Evolutionary conservation across 768 basidiomycete species (phyloP), one percentile per base, ranked within the genome.

Genomic region (Auriscalpium vulgare): DNA sequence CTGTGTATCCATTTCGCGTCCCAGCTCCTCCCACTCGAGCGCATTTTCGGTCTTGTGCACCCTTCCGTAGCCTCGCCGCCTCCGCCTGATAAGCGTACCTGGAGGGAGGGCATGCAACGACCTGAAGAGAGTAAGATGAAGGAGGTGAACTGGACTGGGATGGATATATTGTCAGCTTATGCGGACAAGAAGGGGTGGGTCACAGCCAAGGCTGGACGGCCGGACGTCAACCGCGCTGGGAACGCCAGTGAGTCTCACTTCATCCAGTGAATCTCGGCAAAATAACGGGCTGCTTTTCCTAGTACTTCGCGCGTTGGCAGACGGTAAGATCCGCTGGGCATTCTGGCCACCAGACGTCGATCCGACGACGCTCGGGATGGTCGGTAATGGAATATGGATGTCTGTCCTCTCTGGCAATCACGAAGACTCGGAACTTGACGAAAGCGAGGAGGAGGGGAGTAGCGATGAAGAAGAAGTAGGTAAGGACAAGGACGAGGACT

Each of bases 181-280:
- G 92, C 95, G 1, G 67, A 79, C 50, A 74, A 77, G 56, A 90
- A 87, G 67, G 87, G 89, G 17, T 92, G 87, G 85, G 69, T 94
- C 44, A 97, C 95, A 36, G 94, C 95, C 10, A 89, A 93, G 69
- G 90, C 90, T 6, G 94, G 92, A 1, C 71, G 95, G 58, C 87
- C 93, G 2, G 95, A 98, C 70, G 73, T 88, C 21, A 85, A 91
- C 65, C 81, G 95, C 44, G 91, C 95, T 3, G 95, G 93, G 36
- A 95, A 95, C 67, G 82, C 84, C 10, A 84, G 93, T 93, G 67
- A 68, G 91, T 80, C 40, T 13, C 40, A 8, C 53, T n/a, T 29
- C 53, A 34, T 21, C 55, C 56, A 21, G 8, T 38, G 37, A 21
- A 50, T 29, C 51, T 51, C 34, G 23, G 51, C 44, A 16, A 50